These are phyloP conservation scores for Hermanozyma aechmeae DNA, from an alignment of 805 yeast species.

Conservation along the genomic window DNA sequence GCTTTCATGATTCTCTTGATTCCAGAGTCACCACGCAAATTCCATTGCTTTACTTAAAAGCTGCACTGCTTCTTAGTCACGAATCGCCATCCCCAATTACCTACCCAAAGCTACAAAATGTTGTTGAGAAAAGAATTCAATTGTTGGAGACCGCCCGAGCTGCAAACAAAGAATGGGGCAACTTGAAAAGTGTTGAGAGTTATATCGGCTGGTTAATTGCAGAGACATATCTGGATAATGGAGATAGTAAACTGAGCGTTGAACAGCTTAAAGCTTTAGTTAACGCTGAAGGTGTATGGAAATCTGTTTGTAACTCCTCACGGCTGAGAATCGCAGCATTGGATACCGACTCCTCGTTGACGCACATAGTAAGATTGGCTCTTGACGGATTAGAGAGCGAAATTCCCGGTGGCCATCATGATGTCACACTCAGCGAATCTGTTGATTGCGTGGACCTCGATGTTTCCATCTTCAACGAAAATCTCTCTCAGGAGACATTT, in stretches of 20 bases:
- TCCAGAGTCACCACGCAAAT: slow-evolving; percentile 20
- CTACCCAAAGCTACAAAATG: background rate
- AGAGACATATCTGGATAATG: slow-evolving; percentile 27
- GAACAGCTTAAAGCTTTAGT: too few relatives aligned
- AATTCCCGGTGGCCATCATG: too few relatives aligned
- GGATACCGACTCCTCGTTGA: too few relatives aligned
- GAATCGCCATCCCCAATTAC: too few relatives aligned
- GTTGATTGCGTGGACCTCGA: slow-evolving; percentile 6
- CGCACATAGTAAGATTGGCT: too few relatives aligned
- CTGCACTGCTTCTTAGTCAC: too few relatives aligned
- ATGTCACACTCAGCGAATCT: too few relatives aligned
- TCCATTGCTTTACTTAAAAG: slow-evolving; percentile 17
- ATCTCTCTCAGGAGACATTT: slow-evolving; percentile 4
- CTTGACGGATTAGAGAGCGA: background rate
- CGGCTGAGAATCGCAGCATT: too few relatives aligned
- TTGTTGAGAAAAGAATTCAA: slow-evolving; percentile 6
- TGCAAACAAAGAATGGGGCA: slow-evolving; percentile 2
- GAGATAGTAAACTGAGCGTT: too few relatives aligned
- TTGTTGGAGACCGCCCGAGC: slow-evolving; percentile 25
- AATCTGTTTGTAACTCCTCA: too few relatives aligned
- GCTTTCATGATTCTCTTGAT: slow-evolving; percentile 12
- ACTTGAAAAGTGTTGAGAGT: slow-evolving; percentile 1
- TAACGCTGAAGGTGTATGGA: too few relatives aligned
- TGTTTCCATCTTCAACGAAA: slow-evolving; percentile 9
- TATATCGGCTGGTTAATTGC: slow-evolving; percentile 44